Evolutionary conservation across 2,329 filamentous ascomycete species (phyloP).

Genomic region (Fusarium graminum): DNA sequence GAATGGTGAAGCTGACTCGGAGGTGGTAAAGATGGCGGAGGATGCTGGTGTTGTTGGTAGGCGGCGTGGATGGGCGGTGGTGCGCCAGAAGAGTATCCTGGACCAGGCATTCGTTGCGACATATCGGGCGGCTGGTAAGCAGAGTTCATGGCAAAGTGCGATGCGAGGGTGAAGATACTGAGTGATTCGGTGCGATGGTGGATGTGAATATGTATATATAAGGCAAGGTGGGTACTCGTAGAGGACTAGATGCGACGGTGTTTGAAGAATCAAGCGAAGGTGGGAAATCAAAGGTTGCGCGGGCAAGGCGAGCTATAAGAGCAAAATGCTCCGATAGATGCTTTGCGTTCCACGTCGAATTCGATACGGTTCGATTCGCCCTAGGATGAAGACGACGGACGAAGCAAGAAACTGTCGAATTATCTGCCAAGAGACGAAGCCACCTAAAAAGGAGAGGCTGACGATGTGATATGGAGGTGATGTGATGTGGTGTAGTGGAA

Average conservation of each 20-base stretch:
- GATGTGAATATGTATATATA: conserved; percentile 14
- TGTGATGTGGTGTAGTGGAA: conserved; percentile 7
- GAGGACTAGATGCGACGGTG: conserved; percentile 3
- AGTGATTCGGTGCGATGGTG: background rate
- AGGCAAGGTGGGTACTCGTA: conserved; percentile 9
- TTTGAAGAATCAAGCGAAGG: conserved; percentile 21
- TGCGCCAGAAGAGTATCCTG: conserved; percentile 45
- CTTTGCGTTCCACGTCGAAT: conserved; percentile 12
- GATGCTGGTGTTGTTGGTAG: conserved; percentile 47
- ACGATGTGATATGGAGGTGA: conserved; percentile 14
- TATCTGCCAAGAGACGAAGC: conserved; percentile 30
- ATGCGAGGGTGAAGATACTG: conserved; percentile 1
- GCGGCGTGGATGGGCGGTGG: conserved; percentile 43
- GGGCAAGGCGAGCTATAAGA: conserved; percentile 38
- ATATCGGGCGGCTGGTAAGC: conserved; percentile 51
- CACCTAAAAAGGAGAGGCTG: conserved; percentile 39
- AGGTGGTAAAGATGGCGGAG: conserved; percentile 41
- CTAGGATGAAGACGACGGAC: conserved; percentile 15
- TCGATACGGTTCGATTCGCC: background rate
- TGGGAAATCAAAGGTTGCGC: conserved; percentile 9
- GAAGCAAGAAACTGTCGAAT: conserved; percentile 2
- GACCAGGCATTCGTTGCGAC: conserved; percentile 51
- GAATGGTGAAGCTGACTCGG: conserved; percentile 40
- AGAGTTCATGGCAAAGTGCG: conserved; percentile 49
- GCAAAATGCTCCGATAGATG: conserved; percentile 25